A percentile compares a stretch with the other conserved stretches of the same genome.
phyloP scores from a whole-genome alignment of 1,139 yeast species.

The Sugiyamaella japonica region DNA sequence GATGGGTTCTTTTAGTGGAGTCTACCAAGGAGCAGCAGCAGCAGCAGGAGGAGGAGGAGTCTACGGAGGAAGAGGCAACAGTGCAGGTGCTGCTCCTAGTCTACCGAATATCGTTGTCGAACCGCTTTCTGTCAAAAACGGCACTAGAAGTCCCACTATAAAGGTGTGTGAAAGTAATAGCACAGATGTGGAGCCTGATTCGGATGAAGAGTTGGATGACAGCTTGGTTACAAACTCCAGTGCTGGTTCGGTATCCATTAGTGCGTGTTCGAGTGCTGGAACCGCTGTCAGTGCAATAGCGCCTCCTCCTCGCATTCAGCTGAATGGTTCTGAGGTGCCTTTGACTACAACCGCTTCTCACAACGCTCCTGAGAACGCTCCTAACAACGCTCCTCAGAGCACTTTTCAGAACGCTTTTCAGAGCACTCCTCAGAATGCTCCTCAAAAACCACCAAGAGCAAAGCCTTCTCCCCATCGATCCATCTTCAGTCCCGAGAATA shows the following conservation, averaged over 20 bases:
- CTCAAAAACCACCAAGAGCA: not conserved
- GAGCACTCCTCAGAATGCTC: not conserved
- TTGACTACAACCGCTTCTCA: no score
- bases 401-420: no score
- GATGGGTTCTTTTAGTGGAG: not conserved
- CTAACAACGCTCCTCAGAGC: no score
- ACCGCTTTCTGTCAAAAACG: slow-evolving; percentile 18
- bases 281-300: no score
- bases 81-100: not conserved
- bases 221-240: not conserved
- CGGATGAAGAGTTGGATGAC: slow-evolving; percentile 27
- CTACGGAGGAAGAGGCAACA: not conserved
- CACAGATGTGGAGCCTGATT: slow-evolving; percentile 29
- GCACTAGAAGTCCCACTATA: slow-evolving; percentile 7
- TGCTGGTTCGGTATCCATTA: not conserved
- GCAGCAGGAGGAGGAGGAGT: not conserved
- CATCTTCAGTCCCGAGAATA: slow-evolving; percentile 16
- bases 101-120: slow-evolving; percentile 14
- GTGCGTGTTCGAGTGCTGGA: not conserved
- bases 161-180: slow-evolving; percentile 22
- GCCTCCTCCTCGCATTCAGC: no score
- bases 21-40: not conserved
- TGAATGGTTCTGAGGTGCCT: no score
- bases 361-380: no score
- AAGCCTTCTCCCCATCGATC: slow-evolving; percentile 15